phyloP scores from a whole-genome alignment of 768 basidiomycete species.

The Tremella mesenterica region DNA sequence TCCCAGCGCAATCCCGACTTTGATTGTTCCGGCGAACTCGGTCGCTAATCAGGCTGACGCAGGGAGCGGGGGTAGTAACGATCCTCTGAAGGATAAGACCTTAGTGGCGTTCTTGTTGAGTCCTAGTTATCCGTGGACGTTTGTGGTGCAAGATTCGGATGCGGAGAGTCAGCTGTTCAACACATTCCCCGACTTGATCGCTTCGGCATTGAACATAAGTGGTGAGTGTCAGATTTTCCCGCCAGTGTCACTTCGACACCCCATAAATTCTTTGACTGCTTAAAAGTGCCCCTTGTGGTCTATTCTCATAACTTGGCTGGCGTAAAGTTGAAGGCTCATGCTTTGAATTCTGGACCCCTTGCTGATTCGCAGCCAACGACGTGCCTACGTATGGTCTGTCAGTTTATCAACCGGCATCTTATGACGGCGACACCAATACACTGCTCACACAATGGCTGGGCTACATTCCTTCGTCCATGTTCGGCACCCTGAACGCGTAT shows the following conservation, averaged over 20 bases:
- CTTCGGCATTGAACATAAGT: conserved; percentile 49
- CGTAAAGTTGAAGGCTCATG: too few relatives aligned
- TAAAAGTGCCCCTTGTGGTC: too few relatives aligned
- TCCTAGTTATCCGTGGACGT: conserved; percentile 40
- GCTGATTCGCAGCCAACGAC: conserved; percentile 27
- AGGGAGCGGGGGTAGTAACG: conserved; percentile 17
- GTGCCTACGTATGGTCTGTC: conserved; percentile 56
- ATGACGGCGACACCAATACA: conserved; percentile 50
- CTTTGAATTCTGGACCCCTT: too few relatives aligned
- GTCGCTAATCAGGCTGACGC: conserved; percentile 29
- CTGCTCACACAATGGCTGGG: conserved; percentile 66
- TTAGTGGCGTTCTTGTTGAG: conserved; percentile 39
- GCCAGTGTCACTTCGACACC: too few relatives aligned
- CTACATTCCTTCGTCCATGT: conserved; percentile 55
- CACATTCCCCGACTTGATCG: conserved; percentile 54
- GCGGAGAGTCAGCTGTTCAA: conserved; percentile 70
- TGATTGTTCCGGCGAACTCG: conserved; percentile 42
- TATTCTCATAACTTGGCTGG: too few relatives aligned
- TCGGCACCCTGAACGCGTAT: conserved; percentile 57
- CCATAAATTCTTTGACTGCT: too few relatives aligned
- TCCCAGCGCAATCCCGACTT: conserved; percentile 39
- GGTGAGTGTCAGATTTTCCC: too few relatives aligned
- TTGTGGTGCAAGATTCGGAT: conserved; percentile 49
- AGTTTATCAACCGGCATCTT: conserved; percentile 59
- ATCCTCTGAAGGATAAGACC: conserved; percentile 29